Evolutionary conservation across 257 asterid species (phyloP).

Genomic region (Sherardia arvensis): DNA sequence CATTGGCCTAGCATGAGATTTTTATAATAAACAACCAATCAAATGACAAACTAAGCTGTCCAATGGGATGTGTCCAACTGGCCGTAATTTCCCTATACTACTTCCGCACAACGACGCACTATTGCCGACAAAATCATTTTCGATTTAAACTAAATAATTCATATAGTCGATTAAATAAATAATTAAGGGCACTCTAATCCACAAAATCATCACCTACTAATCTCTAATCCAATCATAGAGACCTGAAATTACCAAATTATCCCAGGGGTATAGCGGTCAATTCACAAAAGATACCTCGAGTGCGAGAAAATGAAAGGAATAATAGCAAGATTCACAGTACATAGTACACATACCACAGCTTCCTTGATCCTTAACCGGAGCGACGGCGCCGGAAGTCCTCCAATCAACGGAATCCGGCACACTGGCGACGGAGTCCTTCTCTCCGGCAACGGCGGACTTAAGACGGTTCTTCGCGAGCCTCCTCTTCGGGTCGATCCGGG

Average conservation of each 20-base stretch:
- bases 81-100: background rate
- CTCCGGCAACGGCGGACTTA: slow-evolving; percentile 7
- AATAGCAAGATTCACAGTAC: background rate
- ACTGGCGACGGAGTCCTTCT: slow-evolving; percentile 33
- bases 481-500: slow-evolving; percentile 23
- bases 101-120: background rate
- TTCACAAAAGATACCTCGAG: background rate
- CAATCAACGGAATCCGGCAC: slow-evolving; percentile 83
- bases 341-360: slow-evolving; percentile 46
- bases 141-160: background rate
- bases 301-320: background rate
- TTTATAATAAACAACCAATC: background rate
- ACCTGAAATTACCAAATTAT: background rate
- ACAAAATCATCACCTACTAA: background rate
- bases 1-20: background rate
- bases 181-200: background rate
- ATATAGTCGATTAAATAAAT: background rate
- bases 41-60: background rate
- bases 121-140: background rate
- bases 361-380: slow-evolving; percentile 64
- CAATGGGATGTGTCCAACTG: background rate
- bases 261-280: background rate
- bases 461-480: slow-evolving; percentile 16
- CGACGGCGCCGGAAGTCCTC: slow-evolving; percentile 65
- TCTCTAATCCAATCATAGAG: background rate